Percentiles rank a stretch among this genome's conserved stretches.
These are phyloP conservation scores for Albifimbria verrucaria DNA, from an alignment of 2,329 filamentous ascomycete genomes.

Conservation along the genomic window DNA sequence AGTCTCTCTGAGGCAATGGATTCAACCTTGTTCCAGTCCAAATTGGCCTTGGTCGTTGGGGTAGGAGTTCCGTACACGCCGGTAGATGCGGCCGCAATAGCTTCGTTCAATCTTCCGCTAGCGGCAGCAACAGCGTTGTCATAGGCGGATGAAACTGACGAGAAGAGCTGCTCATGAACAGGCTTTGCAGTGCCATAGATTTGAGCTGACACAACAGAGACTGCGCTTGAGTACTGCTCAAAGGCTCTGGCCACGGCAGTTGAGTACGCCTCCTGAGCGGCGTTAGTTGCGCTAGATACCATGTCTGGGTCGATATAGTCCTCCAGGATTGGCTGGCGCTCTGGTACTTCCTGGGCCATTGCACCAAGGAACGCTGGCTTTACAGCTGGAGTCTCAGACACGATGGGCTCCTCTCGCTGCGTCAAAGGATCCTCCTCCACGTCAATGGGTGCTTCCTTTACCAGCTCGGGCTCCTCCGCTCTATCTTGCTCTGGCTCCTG, in stretches of 20 bases:
- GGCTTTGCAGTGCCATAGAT: slow-evolving; percentile 68
- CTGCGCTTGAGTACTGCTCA: slow-evolving; percentile 65
- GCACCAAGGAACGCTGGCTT: slow-evolving; percentile 49
- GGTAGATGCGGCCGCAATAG: slow-evolving; percentile 50
- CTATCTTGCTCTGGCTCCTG: not conserved
- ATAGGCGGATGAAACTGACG: slow-evolving; percentile 67
- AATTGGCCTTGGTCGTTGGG: slow-evolving; percentile 34
- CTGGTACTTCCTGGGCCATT: slow-evolving; percentile 47
- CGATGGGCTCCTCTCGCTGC: slow-evolving; percentile 18
- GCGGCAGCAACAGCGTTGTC: slow-evolving; percentile 62
- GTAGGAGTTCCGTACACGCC: slow-evolving; percentile 46
- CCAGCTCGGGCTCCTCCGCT: slow-evolving; percentile 20
- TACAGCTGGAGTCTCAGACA: slow-evolving; percentile 28
- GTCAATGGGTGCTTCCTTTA: slow-evolving; percentile 23
- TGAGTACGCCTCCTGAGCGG: slow-evolving; percentile 58
- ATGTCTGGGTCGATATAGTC: slow-evolving; percentile 38
- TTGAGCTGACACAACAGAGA: slow-evolving; percentile 63
- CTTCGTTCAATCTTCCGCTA: slow-evolving; percentile 54
- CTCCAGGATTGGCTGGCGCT: slow-evolving; percentile 46
- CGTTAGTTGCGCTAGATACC: slow-evolving; percentile 34
- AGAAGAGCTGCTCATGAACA: slow-evolving; percentile 64
- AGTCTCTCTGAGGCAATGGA: slow-evolving; percentile 69
- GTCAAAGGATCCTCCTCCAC: slow-evolving; percentile 19
- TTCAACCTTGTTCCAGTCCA: slow-evolving; percentile 48
- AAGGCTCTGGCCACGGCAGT: slow-evolving; percentile 63